Evolutionary conservation across 306 rosid genomes (phyloP), one percentile per base, ranked within the genome.

Genomic region (Arachis hypogaea): DNA sequence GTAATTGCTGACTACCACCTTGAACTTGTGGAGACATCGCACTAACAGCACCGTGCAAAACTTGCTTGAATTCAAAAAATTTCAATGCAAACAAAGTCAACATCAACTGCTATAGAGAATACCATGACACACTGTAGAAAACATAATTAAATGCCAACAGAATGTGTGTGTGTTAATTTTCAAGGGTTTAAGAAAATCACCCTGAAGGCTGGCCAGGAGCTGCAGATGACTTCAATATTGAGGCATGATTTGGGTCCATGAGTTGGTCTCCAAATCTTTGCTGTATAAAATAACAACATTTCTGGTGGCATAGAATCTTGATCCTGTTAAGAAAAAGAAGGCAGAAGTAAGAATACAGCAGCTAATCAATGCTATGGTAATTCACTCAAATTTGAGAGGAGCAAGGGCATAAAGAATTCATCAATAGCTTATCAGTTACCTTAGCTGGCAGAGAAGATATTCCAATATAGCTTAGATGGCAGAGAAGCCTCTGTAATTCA

Each of bases 161-260:
- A 30, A 12, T 3, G 28, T 22, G 28, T 22, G 28, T 22, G 28
- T 22, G 28, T 22, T 22, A 22, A 22, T 22, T 22, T 22, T 22
- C 28, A 22, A 22, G 28, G 73, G 6, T 30, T 16, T 11, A 62
- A 63, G 84, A 76, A 72, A 82, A 7, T 66, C 51, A 92, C 99
- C 99, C 99, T 49, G 98, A 92, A 54, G 98, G 86, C 86, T 94
- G 98, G 71, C 98, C 90, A 52, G 87, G 47, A 79, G 93, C 96
- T 51, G 89, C 89, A 80, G 97, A 88, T 77, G 99, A 84, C 96
- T 92, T 94, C 75, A 92, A 71, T 63, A 94, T 83, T 30, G 99
- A 84, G 50, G 96, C 81, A 64, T 94, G 95, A 82, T 85, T 92
- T 41, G 85, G 90, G 80, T 94, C 99, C 90, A 92, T 73, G 62